These are phyloP conservation scores for Fraxinus ornus DNA, from an alignment of 305 asterid species.

Conservation along the genomic window DNA sequence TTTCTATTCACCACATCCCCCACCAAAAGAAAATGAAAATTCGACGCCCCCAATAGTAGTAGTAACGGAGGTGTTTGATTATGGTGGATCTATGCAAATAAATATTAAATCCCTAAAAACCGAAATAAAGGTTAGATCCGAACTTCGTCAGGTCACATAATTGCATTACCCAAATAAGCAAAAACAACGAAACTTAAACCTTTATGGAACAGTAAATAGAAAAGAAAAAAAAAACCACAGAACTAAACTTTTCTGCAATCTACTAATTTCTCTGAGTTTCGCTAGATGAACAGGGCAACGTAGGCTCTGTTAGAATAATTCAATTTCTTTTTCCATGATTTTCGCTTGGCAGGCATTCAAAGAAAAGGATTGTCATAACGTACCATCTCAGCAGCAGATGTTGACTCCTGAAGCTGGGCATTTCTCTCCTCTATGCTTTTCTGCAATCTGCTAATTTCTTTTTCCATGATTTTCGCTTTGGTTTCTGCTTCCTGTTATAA, in stretches of 20 bases:
- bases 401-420: conserved; percentile 55
- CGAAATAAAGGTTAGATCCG: conserved; percentile 17
- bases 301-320: no score
- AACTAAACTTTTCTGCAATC: neutral
- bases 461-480: conserved; percentile 63
- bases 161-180: neutral
- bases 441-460: conserved; percentile 54
- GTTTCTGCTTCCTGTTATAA: conserved; percentile 60
- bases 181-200: neutral
- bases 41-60: conserved; percentile 27
- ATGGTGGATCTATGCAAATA: conserved; percentile 11
- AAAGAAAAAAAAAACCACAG: neutral
- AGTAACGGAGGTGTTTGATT: conserved; percentile 22
- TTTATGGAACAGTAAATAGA: neutral
- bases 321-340: no score
- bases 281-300: no score
- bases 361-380: neutral
- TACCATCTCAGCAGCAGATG: conserved; percentile 62
- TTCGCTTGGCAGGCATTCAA: neutral
- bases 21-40: conserved; percentile 31
- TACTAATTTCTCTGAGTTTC: no score
- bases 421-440: conserved; percentile 55
- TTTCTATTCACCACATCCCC: conserved; percentile 9
- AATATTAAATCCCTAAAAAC: conserved; percentile 1
- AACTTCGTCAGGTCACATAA: conserved; percentile 3